These are phyloP conservation scores for Populus pruinosa DNA, from an alignment of 345 rosid genomes.

Conservation along the genomic window DNA sequence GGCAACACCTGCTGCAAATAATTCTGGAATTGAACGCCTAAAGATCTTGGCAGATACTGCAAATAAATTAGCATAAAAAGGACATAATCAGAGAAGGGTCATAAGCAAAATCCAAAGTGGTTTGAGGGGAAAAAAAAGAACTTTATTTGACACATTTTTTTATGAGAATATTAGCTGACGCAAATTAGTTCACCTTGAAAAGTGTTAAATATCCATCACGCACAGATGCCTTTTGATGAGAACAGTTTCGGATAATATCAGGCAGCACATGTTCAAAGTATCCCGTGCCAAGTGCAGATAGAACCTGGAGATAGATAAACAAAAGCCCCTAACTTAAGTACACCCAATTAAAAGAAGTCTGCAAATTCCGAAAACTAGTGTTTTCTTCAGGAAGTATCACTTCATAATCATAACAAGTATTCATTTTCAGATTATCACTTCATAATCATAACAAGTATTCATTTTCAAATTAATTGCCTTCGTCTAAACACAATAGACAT, in stretches of 20 bases:
- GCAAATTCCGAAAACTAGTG: background rate
- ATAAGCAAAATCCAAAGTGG: background rate
- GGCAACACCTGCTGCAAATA: constrained; percentile 93
- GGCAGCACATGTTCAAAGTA: constrained; percentile 85
- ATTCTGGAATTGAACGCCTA: constrained; percentile 91
- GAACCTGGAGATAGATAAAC: constrained; percentile 52
- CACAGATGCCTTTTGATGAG: constrained; percentile 86
- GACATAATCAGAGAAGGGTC: background rate
- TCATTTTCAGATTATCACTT: background rate
- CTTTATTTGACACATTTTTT: too few relatives aligned
- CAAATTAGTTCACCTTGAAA: constrained; percentile 59
- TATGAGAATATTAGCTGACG: too few relatives aligned
- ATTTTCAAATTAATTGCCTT: background rate
- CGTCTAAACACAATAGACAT: background rate
- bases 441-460: background rate
- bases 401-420: background rate
- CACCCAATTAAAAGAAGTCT: background rate
- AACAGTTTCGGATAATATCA: constrained; percentile 85
- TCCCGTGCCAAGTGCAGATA: constrained; percentile 86
- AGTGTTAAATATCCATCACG: constrained; percentile 99
- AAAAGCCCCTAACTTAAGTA: background rate
- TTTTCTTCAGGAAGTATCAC: background rate
- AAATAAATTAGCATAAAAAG: constrained; percentile 14
- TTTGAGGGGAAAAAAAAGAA: too few relatives aligned
- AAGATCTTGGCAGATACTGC: constrained; percentile 91